These are phyloP conservation scores for Maudiozyma bulderi DNA, from an alignment of 805 yeast genomes.

Conservation along the genomic window DNA sequence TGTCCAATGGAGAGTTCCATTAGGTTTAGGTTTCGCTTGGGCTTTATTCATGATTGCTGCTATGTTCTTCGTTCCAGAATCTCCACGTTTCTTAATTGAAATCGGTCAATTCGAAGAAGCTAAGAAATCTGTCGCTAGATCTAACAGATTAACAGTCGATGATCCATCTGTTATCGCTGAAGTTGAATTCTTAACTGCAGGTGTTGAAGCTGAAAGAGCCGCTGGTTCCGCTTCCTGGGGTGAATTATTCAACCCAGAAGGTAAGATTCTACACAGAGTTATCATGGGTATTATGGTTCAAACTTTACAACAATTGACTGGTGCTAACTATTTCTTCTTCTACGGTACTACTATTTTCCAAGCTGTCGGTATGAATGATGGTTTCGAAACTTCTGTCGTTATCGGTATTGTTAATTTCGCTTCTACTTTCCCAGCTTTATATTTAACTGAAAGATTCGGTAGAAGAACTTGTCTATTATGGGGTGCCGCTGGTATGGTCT, in stretches of 20 bases:
- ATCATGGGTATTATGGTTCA: slow-evolving; percentile 43
- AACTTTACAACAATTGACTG: slow-evolving; percentile 54
- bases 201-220: slow-evolving; percentile 46
- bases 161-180: slow-evolving; percentile 49
- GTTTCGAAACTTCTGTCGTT: slow-evolving; percentile 46
- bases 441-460: slow-evolving; percentile 42
- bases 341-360: slow-evolving; percentile 51
- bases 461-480: slow-evolving; percentile 35
- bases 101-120: slow-evolving; percentile 45
- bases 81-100: slow-evolving; percentile 58
- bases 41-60: slow-evolving; percentile 30
- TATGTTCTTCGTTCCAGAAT: slow-evolving; percentile 53
- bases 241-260: slow-evolving; percentile 57
- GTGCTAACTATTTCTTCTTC: slow-evolving; percentile 54
- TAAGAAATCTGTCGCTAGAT: slow-evolving; percentile 41
- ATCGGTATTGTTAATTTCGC: slow-evolving; percentile 48
- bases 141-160: slow-evolving; percentile 46
- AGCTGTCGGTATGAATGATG: slow-evolving; percentile 47
- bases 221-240: slow-evolving; percentile 62
- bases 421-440: slow-evolving; percentile 42
- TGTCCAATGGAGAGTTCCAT: slow-evolving; percentile 66
- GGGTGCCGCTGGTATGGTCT: slow-evolving; percentile 38
- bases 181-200: slow-evolving; percentile 47
- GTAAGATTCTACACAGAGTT: slow-evolving; percentile 42
- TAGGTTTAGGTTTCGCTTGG: slow-evolving; percentile 47